Percentiles rank a stretch among this genome's conserved stretches.
These are phyloP conservation scores for Debaryomyces singareniensis DNA, from an alignment of 1,139 yeast genomes.

Conservation along the genomic window DNA sequence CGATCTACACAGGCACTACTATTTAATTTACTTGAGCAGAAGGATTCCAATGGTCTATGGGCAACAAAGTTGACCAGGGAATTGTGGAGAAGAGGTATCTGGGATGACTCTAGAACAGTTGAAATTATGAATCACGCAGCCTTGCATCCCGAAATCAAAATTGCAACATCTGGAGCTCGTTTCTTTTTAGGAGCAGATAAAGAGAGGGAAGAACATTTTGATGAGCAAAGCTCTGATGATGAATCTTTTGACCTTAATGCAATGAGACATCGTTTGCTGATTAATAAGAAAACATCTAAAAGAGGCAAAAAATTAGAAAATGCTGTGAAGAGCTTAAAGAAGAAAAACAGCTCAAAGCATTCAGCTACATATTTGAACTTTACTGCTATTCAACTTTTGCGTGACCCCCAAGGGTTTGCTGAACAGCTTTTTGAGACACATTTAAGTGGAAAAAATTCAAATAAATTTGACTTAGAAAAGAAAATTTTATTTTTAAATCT, in stretches of 20 bases:
- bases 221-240: slow-evolving; percentile 67
- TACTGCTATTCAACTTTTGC: slow-evolving; percentile 84
- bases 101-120: slow-evolving; percentile 96
- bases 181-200: slow-evolving; percentile 94
- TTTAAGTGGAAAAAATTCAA: slow-evolving; percentile 59
- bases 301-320: slow-evolving; percentile 71
- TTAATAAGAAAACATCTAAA: slow-evolving; percentile 78
- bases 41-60: slow-evolving; percentile 85
- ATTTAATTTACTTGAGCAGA: slow-evolving; percentile 74
- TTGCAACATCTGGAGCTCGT: slow-evolving; percentile 81
- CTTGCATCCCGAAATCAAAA: slow-evolving; percentile 78
- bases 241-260: slow-evolving; percentile 64
- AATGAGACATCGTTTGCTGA: slow-evolving; percentile 71
- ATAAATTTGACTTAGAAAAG: slow-evolving; percentile 76
- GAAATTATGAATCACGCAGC: slow-evolving; percentile 97
- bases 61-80: slow-evolving; percentile 93
- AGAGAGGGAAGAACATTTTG: slow-evolving; percentile 81
- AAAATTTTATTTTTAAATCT: slow-evolving; percentile 83
- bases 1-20: slow-evolving; percentile 86
- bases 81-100: slow-evolving; percentile 93
- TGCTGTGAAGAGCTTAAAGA: slow-evolving; percentile 65
- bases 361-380: slow-evolving; percentile 80
- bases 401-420: slow-evolving; percentile 98
- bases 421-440: slow-evolving; percentile 72
- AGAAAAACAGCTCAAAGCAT: slow-evolving; percentile 43